Percentiles rank a stretch among this genome's conserved stretches.
phyloP scores from a whole-genome alignment of 768 basidiomycete species.

The Leccinum obscurum region DNA sequence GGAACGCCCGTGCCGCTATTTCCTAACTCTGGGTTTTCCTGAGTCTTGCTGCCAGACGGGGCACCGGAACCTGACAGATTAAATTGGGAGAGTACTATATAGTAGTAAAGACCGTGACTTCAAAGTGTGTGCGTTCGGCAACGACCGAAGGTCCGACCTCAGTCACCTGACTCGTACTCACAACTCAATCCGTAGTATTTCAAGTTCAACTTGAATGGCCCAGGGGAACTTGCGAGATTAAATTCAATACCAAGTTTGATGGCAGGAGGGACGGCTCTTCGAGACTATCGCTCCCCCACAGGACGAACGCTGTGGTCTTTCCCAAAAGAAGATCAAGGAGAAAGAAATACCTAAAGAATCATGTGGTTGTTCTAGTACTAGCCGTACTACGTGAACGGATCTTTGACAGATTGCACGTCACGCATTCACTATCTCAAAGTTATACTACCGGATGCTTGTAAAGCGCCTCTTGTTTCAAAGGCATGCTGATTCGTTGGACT shows the following conservation, averaged over 20 bases:
- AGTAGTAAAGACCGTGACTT: too few species aligned
- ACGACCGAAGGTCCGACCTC: too few species aligned
- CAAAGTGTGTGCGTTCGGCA: too few species aligned
- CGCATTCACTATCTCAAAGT: constrained; percentile 97
- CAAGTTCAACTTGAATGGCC: too few species aligned
- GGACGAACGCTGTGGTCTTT: constrained; percentile 63
- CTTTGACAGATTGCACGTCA: constrained; percentile 74
- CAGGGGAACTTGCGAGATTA: too few species aligned
- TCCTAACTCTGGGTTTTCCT: too few species aligned
- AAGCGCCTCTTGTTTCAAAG: constrained; percentile 92
- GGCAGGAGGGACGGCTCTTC: constrained; percentile 77
- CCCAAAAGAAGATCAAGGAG: constrained; percentile 62
- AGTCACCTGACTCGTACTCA: too few species aligned
- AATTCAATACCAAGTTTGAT: constrained; percentile 70
- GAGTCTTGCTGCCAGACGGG: too few species aligned
- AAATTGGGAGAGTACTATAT: too few species aligned
- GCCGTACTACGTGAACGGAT: constrained; percentile 70
- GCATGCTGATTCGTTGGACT: constrained; percentile 43
- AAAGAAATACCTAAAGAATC: constrained; percentile 66
- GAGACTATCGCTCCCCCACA: constrained; percentile 79
- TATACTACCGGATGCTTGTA: constrained; percentile 89
- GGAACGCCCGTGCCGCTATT: too few species aligned
- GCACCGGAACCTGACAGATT: too few species aligned
- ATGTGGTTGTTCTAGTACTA: constrained; percentile 78
- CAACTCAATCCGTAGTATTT: too few species aligned